Evolutionary conservation across 2,329 filamentous ascomycete species (phyloP), one percentile per base, ranked within the genome.

Genomic region (Pseudopithomyces maydicus): DNA sequence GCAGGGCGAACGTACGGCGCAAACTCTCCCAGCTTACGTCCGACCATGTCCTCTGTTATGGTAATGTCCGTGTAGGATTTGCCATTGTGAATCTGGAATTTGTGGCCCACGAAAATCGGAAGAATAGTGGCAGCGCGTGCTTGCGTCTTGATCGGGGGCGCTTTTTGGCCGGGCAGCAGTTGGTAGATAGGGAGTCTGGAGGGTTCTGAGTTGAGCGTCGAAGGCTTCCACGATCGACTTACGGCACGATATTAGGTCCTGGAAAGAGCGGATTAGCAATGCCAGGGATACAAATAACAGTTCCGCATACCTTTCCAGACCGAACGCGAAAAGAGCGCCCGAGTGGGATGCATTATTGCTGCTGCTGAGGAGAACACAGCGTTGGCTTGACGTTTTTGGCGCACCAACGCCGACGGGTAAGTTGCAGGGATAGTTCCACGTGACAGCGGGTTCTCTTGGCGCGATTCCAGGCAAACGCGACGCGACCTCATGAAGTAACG

Each of bases 41-140:
- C 93, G 48, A 97, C 93, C 93, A 97, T 97, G 71, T 97, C 91
- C 75, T 97, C 93, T 15, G 92, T 96, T 62, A 97, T 90, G 64
- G 83, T 84, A 53, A 97, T 84, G 66, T 95, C 90, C 67, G 89
- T 80, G 77, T 97, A 97, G 32, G 84, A 85, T 81, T 95, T 96
- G 70, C 93, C 93, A 75, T 97, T 96, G 80, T 97, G 90, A 57
- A 97, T 86, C 77, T 93, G 89, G 77, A 97, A 97, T 74, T 87
- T 88, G 69, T 96, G 81, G 14, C 92, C 92, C 52, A 97, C 91
- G 74, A 97, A 97, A 78, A 90, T 96, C 61, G 93, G 93, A 55
- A 97, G 84, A 69, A 97, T 95, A 6, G 92, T 96, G 32, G 93
- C 93, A 55, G 89, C 85, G 63, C 93, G 90, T 36, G 92, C 92